Conservation (phyloP, 192 early-diverging fungal species). For the Phlyctochytrium arcticum region DNA sequence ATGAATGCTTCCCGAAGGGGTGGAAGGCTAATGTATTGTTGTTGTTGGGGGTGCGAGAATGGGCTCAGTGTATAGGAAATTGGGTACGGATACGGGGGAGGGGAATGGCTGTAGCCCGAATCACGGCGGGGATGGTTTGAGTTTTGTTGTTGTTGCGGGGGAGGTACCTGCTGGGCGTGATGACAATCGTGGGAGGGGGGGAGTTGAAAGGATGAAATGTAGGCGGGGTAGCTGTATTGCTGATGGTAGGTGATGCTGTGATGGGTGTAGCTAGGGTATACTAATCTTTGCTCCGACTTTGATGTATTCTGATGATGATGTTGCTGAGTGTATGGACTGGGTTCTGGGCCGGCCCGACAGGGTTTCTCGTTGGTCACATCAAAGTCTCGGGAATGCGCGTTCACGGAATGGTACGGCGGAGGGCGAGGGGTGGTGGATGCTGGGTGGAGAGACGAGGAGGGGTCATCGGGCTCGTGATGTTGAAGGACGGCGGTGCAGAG, state of each 20-base stretch:
- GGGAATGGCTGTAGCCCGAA: constrained; percentile 3
- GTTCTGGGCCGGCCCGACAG: no score
- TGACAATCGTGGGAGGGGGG: neutral
- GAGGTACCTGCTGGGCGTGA: neutral
- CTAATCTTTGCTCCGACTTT: no score
- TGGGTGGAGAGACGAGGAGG: neutral
- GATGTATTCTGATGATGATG: no score
- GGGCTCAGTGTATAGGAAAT: no score
- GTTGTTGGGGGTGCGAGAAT: no score
- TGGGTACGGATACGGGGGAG: neutral
- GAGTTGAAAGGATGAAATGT: neutral
- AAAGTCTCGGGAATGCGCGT: neutral
- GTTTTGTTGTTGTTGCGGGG: neutral
- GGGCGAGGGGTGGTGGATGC: neutral
- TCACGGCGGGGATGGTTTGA: constrained; percentile 11
- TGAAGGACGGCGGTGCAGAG: constrained; percentile 23
- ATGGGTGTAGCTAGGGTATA: no score
- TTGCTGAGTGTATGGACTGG: no score
- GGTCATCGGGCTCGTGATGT: neutral
- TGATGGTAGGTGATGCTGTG: no score
- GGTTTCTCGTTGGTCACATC: no score
- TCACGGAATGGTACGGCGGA: neutral
- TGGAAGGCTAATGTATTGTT: neutral
- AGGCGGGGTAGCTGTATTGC: neutral
- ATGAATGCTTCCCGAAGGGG: neutral